These are phyloP conservation scores for Prosopis cineraria DNA, from an alignment of 306 rosid species.

Conservation along the genomic window DNA sequence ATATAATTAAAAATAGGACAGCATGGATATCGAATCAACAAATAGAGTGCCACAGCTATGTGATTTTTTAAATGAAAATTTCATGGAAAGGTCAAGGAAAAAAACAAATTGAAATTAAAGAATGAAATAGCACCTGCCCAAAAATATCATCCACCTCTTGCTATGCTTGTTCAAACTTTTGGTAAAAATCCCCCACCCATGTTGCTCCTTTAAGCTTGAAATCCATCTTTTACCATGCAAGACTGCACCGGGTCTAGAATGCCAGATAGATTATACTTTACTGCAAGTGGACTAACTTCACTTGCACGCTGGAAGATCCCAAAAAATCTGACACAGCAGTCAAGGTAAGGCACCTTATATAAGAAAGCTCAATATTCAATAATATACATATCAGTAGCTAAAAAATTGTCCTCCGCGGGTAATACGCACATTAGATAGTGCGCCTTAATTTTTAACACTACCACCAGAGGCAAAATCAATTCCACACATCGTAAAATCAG, in stretches of 20 bases:
- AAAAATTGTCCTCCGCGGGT: background rate
- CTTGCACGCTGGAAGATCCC: conserved; percentile 34
- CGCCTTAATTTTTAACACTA: background rate
- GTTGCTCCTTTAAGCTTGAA: conserved; percentile 48
- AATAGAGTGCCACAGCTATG: background rate
- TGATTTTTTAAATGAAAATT: background rate
- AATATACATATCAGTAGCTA: background rate
- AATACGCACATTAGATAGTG: conserved; percentile 6
- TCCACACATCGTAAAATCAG: conserved; percentile 3
- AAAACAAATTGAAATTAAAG: background rate
- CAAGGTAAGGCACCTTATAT: conserved; percentile 16
- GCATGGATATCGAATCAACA: conserved; percentile 5
- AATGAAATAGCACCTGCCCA: conserved; percentile 56
- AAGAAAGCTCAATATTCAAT: background rate
- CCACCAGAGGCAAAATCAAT: background rate
- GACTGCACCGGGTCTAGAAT: conserved; percentile 1
- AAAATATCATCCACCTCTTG: conserved; percentile 78
- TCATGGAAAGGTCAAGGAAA: background rate
- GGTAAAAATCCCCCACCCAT: conserved; percentile 80
- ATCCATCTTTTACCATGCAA: conserved; percentile 53
- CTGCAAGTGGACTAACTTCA: conserved; percentile 23
- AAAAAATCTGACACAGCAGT: conserved; percentile 30
- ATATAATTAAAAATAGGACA: conserved; percentile 27
- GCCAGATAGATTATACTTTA: conserved; percentile 1
- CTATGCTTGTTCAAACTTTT: conserved; percentile 80